These are phyloP conservation scores for Pleurotus tuber-regium DNA, from an alignment of 768 basidiomycete species.

Conservation along the genomic window DNA sequence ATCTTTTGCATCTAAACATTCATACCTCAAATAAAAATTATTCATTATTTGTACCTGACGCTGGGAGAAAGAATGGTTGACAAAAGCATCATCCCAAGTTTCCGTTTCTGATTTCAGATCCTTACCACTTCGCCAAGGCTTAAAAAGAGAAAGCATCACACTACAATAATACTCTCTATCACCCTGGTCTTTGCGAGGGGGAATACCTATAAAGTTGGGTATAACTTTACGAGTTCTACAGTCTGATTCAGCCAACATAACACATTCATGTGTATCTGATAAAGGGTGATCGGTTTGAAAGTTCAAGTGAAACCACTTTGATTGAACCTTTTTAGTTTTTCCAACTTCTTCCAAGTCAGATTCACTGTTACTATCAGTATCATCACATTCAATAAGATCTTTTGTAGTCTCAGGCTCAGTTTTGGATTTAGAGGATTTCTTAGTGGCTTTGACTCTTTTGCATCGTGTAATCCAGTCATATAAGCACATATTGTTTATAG, in stretches of 20 bases:
- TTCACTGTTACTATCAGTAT: not conserved
- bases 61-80: conserved; percentile 7
- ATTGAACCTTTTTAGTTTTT: not conserved
- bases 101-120: conserved; percentile 21
- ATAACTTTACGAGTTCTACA: conserved; percentile 8
- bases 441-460: not conserved
- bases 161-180: conserved; percentile 30
- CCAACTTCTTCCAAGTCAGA: not conserved
- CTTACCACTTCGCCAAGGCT: conserved; percentile 26
- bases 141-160: conserved; percentile 31
- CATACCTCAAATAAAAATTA: conserved; percentile 27
- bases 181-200: conserved; percentile 29
- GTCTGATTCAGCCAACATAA: not conserved
- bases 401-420: not conserved
- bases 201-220: conserved; percentile 28
- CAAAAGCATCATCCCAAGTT: conserved; percentile 23
- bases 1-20: conserved; percentile 24
- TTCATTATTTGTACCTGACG: conserved; percentile 16
- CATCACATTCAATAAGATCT: not conserved
- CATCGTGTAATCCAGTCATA: conserved; percentile 17
- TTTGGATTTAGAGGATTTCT: not conserved
- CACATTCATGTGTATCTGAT: conserved; percentile 9
- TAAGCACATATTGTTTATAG: conserved; percentile 12
- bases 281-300: conserved; percentile 12
- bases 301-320: not conserved